A percentile compares a stretch with the other conserved stretches of the same genome.
Conservation (phyloP, 2,329 filamentous ascomycete genomes). For the Xylariales sp. region DNA sequence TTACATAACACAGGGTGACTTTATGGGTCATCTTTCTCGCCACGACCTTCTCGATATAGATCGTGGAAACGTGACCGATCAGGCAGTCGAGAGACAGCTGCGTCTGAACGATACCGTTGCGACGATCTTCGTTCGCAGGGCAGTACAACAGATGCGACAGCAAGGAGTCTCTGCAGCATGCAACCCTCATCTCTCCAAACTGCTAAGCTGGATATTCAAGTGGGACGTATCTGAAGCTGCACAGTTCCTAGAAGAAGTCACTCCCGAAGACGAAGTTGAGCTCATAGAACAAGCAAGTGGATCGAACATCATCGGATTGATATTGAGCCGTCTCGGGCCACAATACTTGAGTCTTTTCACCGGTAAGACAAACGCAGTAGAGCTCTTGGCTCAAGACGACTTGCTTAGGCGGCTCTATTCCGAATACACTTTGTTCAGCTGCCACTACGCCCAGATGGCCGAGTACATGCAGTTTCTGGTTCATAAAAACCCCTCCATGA, state of each 20-base stretch:
- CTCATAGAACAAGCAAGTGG: constrained; percentile 9
- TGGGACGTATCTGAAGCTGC: constrained; percentile 3
- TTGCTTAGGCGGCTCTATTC: constrained; percentile 5
- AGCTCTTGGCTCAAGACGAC: constrained; percentile 5
- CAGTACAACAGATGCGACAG: neutral
- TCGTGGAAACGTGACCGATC: neutral
- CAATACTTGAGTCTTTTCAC: constrained; percentile 6
- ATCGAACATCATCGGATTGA: constrained; percentile 6
- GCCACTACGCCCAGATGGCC: constrained; percentile 6
- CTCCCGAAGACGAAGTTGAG: constrained; percentile 6
- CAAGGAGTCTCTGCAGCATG: constrained; percentile 2
- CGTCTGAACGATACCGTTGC: constrained; percentile 10
- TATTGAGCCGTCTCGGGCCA: constrained; percentile 6
- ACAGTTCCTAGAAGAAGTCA: neutral
- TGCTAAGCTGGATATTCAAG: constrained; percentile 11
- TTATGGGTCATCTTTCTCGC: constrained; percentile 1
- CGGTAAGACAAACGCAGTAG: neutral
- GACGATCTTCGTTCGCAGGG: constrained; percentile 10
- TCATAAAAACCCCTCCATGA: constrained; percentile 9
- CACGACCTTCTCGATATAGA: constrained; percentile 1
- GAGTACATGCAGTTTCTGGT: constrained; percentile 2
- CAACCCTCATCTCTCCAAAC: constrained; percentile 8
- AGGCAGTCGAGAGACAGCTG: neutral
- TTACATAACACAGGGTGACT: constrained; percentile 1
- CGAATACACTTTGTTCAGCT: constrained; percentile 2